These are phyloP conservation scores for Apiospora marii DNA, from an alignment of 2,329 filamentous ascomycete genomes.

Conservation along the genomic window DNA sequence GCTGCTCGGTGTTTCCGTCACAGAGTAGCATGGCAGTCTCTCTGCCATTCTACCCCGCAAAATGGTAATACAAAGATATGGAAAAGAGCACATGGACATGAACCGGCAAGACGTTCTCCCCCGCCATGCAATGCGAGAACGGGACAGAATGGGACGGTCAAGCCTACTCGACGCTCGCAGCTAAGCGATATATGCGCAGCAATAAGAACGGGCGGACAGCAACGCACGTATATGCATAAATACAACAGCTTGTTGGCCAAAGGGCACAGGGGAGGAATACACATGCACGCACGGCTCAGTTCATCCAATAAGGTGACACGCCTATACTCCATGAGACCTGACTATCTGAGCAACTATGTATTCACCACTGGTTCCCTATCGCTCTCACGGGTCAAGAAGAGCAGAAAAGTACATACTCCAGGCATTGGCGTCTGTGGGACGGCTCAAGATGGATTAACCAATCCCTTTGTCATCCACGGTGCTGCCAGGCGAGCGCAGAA, in stretches of 20 bases:
- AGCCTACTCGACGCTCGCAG: neutral
- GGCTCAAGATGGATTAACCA: neutral
- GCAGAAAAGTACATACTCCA: neutral
- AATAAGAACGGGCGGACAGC: neutral
- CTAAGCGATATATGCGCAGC: neutral
- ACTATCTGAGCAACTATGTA: neutral
- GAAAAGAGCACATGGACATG: neutral
- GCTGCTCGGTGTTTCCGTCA: neutral
- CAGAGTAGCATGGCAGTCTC: neutral
- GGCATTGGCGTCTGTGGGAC: neutral
- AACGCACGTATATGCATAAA: neutral
- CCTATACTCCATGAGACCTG: slow-evolving; percentile 1
- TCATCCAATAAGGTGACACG: neutral
- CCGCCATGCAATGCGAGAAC: slow-evolving; percentile 12
- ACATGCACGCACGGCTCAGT: neutral
- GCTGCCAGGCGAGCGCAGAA: neutral
- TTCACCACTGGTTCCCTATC: neutral
- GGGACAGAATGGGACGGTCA: slow-evolving; percentile 11
- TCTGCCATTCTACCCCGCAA: slow-evolving; percentile 15
- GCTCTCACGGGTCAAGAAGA: neutral
- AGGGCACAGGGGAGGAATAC: neutral
- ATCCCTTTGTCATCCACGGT: neutral
- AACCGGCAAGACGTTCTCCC: neutral
- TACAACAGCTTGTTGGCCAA: slow-evolving; percentile 10
- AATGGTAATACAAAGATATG: neutral